Evolutionary conservation across 2,329 filamentous ascomycete species (phyloP), one percentile per base, ranked within the genome.

Genomic region (Pseudopithomyces chartarum): DNA sequence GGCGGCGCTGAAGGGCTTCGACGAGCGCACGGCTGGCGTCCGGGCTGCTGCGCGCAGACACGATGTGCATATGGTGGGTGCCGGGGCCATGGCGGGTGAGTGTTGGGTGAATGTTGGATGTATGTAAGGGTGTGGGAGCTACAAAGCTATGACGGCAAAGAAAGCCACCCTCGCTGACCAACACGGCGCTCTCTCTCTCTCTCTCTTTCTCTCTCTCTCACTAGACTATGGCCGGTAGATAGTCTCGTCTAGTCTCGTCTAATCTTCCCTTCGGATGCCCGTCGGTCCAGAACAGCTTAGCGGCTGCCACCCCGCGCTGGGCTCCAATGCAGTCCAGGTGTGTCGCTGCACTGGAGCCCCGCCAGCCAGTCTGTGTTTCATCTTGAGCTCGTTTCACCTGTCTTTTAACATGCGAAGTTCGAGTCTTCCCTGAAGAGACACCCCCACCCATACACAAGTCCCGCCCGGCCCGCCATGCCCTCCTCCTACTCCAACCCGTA

Each of bases 1-100:
- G 2, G 62, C 26, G 6, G 44, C 51, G 15, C 38, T 50, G 36
- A 53, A 42, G 26, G 51, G 45, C 33, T 44, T 55, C 22, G 61
- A 6, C 29, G 32, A 59, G 20, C 13, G 32, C 17, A 15, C 13
- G n/a, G 53, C 13, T n/a, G 45, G 39, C 26, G 55, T 54, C 26
- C 60, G 67, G 12, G 58, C 57, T 45, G 63, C 57, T 45, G 63
- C 54, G 15, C 72, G 67, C 43, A 75, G 55, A 59, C 73, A 76
- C 13, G 67, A 69, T 1, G 61, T 45, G 58, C 73, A 76, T 57
- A 73, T 63, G 6, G 60, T 66, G 23, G 60, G 65, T 39, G 68
- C 42, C n/a, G 69, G 64, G 4, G 67, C 58, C 72, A 73, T 73
- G 48, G 23, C 10, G 22, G 6, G 17, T 47, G 19, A 11, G 26